Percentiles rank a stretch among this genome's conserved stretches.
Conservation (phyloP, 371 early-diverging fungal species). For the Rhizomucor pusillus region DNA sequence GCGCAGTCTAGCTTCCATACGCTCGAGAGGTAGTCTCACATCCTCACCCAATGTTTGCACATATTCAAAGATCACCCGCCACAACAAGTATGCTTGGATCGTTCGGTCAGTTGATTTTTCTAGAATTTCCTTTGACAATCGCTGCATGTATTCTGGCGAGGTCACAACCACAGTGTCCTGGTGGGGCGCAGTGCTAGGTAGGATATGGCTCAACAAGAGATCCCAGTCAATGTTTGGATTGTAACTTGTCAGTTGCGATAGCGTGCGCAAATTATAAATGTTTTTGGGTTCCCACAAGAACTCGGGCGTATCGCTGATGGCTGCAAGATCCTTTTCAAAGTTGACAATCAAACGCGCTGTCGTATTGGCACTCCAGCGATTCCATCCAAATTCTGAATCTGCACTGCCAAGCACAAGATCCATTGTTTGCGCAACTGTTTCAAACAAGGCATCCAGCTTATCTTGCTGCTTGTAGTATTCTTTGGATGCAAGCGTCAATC, state of each 20-base stretch:
- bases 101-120: neutral
- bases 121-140: conserved; percentile 4
- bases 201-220: conserved; percentile 1
- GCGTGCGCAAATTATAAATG: conserved; percentile 50
- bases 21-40: conserved; percentile 12
- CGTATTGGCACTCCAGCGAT: conserved; percentile 8
- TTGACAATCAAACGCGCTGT: conserved; percentile 37
- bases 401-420: conserved; percentile 12
- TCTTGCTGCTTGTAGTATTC: conserved; percentile 50
- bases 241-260: conserved; percentile 29
- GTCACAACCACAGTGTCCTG: conserved; percentile 10
- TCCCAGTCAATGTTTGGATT: conserved; percentile 31
- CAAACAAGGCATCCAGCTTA: conserved; percentile 24
- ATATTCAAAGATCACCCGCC: conserved; percentile 6
- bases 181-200: neutral
- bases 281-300: conserved; percentile 46
- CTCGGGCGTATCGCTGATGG: conserved; percentile 24
- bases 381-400: conserved; percentile 8
- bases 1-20: conserved; percentile 15
- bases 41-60: conserved; percentile 7
- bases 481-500: conserved; percentile 55
- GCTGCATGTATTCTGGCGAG: conserved; percentile 11
- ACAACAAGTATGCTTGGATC: conserved; percentile 10
- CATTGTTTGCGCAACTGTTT: conserved; percentile 28
- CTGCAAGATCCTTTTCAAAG: conserved; percentile 52